Percentiles rank a stretch among this genome's conserved stretches.
Conservation (phyloP, 805 yeast genomes). For the Ogataea pini region DNA sequence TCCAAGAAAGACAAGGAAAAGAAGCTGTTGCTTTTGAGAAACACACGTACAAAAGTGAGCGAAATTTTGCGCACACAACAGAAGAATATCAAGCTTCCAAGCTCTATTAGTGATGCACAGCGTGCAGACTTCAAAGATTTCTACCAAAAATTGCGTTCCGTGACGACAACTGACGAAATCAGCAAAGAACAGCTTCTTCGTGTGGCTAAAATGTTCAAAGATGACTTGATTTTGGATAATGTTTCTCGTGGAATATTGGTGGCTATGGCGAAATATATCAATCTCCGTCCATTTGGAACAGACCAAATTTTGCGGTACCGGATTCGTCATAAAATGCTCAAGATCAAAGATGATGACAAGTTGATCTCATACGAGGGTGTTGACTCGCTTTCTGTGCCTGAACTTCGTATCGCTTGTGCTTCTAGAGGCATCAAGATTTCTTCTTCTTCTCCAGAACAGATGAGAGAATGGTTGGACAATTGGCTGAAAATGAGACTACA, state of each 20-base stretch:
- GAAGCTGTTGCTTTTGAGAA: constrained; percentile 53
- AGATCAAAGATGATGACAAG: constrained; percentile 86
- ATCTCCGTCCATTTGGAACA: constrained; percentile 88
- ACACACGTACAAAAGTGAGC: constrained; percentile 62
- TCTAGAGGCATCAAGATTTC: constrained; percentile 87
- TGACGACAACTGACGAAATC: constrained; percentile 52
- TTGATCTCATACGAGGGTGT: constrained; percentile 93
- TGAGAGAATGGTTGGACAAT: constrained; percentile 72
- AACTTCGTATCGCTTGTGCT: constrained; percentile 85
- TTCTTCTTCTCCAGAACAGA: constrained; percentile 74
- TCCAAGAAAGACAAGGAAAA: constrained; percentile 57
- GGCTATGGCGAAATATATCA: constrained; percentile 91
- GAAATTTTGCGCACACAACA: constrained; percentile 63
- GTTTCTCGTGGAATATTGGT: constrained; percentile 86
- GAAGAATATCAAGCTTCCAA: constrained; percentile 71
- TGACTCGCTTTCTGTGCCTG: constrained; percentile 73
- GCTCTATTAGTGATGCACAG: constrained; percentile 68
- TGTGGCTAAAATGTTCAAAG: constrained; percentile 89
- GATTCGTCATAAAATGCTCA: constrained; percentile 84
- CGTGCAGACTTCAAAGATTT: constrained; percentile 73
- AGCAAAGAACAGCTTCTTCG: constrained; percentile 64
- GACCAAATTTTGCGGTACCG: constrained; percentile 86
- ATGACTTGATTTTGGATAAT: constrained; percentile 91
- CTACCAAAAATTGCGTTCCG: constrained; percentile 66
- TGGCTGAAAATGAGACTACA: constrained; percentile 89